phyloP scores from a whole-genome alignment of 345 rosid species.

The Streptanthus diversifolius region DNA sequence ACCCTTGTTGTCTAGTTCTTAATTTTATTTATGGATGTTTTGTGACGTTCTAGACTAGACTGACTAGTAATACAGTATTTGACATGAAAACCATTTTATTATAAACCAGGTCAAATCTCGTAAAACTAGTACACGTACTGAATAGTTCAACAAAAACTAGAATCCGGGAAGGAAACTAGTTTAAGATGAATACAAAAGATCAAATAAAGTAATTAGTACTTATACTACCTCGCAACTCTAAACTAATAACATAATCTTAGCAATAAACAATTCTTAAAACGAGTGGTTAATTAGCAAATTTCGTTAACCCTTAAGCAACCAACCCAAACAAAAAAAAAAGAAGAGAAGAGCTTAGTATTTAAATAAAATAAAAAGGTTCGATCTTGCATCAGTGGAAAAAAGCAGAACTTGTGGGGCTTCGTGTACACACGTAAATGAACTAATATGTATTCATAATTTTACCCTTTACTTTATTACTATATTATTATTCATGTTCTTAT shows the following conservation, averaged over 20 bases:
- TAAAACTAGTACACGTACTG: neutral
- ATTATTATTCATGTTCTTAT: neutral
- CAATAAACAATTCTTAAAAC: constrained; percentile 23
- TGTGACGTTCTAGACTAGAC: neutral
- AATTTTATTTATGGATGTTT: neutral
- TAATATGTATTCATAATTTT: neutral
- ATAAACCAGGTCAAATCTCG: neutral
- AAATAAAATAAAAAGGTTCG: neutral
- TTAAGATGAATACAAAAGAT: neutral
- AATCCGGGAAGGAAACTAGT: neutral
- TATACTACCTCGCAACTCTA: constrained; percentile 9
- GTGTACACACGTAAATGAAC: constrained; percentile 24
- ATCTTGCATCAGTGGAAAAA: constrained; percentile 21
- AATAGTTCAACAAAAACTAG: neutral
- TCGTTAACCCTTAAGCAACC: constrained; percentile 22
- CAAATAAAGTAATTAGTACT: neutral
- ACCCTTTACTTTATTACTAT: neutral
- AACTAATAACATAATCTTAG: constrained; percentile 13
- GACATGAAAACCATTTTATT: neutral
- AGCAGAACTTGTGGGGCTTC: constrained; percentile 26
- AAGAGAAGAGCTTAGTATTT: neutral
- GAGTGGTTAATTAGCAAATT: constrained; percentile 29
- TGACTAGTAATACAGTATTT: neutral
- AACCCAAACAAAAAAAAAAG: neutral
- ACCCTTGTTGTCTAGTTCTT: neutral